Percentiles rank a stretch among this genome's conserved stretches.
These are phyloP conservation scores for Dichomitus squalens DNA, from an alignment of 1,284 basidiomycete species.

Conservation along the genomic window DNA sequence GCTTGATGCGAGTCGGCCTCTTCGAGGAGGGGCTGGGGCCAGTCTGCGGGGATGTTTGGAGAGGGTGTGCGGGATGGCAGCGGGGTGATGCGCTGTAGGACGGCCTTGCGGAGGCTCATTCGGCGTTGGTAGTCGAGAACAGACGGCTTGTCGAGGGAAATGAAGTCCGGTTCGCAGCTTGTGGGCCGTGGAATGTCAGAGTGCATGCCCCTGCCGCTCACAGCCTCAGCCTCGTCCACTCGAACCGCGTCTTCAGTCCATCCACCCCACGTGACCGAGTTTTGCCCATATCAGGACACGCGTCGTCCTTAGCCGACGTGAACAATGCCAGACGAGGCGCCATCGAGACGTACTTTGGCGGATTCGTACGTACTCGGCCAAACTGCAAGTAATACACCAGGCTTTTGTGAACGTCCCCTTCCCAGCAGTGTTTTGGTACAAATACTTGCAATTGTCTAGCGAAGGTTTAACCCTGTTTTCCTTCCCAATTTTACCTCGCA, in stretches of 20 bases:
- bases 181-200: not conserved
- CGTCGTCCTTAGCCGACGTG: not conserved
- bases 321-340: not conserved
- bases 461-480: no score
- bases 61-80: slow-evolving; percentile 23
- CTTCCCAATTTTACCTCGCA: no score
- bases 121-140: not conserved
- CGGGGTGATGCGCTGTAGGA: slow-evolving; percentile 25
- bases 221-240: not conserved
- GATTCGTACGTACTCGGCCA: no score
- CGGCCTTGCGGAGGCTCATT: slow-evolving; percentile 27
- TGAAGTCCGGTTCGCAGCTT: not conserved
- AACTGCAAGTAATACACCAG: no score
- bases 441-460: no score
- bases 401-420: no score
- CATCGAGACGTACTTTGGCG: not conserved
- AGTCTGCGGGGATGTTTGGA: slow-evolving; percentile 21
- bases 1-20: slow-evolving; percentile 8
- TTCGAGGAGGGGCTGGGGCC: slow-evolving; percentile 22
- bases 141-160: not conserved
- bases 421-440: no score
- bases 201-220: no score
- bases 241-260: slow-evolving; percentile 20
- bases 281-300: slow-evolving; percentile 15
- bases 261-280: slow-evolving; percentile 22